A percentile compares a stretch with the other conserved stretches of the same genome.
Evolutionary conservation across 345 rosid species (phyloP).

Genomic region (Ceriops zippeliana): DNA sequence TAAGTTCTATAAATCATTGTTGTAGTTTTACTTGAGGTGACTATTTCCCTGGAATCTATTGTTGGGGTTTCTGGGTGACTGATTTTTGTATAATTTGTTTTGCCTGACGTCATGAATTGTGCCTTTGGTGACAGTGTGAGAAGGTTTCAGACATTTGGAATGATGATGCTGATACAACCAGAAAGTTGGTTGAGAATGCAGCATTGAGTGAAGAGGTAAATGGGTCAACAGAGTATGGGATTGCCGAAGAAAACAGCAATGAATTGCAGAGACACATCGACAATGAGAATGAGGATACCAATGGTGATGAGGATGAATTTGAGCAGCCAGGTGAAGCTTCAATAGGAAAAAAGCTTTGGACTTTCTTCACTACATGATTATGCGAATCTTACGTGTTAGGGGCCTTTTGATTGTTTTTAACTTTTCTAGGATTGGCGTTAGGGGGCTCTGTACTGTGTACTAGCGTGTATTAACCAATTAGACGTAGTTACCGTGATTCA

Average conservation of each 20-base stretch:
- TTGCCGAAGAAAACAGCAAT: slow-evolving; percentile 28
- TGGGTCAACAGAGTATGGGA: slow-evolving; percentile 47
- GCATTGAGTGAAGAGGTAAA: slow-evolving; percentile 78
- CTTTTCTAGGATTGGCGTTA: slow-evolving; percentile 28
- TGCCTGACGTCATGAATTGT: neutral
- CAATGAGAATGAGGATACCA: slow-evolving; percentile 26
- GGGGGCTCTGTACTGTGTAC: slow-evolving; percentile 32
- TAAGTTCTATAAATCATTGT: slow-evolving; percentile 24
- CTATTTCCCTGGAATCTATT: too few species aligned
- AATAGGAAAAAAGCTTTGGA: slow-evolving; percentile 90
- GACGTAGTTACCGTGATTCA: slow-evolving; percentile 18
- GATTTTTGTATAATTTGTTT: neutral
- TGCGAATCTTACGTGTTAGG: slow-evolving; percentile 7
- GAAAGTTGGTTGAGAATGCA: slow-evolving; percentile 34
- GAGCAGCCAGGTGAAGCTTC: slow-evolving; percentile 79
- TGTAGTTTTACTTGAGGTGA: too few species aligned
- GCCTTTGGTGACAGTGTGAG: slow-evolving; percentile 39
- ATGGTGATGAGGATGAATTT: slow-evolving; percentile 47
- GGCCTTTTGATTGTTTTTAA: slow-evolving; percentile 17
- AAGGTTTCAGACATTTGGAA: slow-evolving; percentile 32
- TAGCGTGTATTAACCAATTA: slow-evolving; percentile 33
- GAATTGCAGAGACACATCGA: slow-evolving; percentile 34
- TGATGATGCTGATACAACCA: slow-evolving; percentile 39
- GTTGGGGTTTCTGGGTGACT: neutral
- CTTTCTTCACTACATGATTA: slow-evolving; percentile 67